phyloP scores from a whole-genome alignment of 169 alveolate species.

The Eimeria maxima region DNA sequence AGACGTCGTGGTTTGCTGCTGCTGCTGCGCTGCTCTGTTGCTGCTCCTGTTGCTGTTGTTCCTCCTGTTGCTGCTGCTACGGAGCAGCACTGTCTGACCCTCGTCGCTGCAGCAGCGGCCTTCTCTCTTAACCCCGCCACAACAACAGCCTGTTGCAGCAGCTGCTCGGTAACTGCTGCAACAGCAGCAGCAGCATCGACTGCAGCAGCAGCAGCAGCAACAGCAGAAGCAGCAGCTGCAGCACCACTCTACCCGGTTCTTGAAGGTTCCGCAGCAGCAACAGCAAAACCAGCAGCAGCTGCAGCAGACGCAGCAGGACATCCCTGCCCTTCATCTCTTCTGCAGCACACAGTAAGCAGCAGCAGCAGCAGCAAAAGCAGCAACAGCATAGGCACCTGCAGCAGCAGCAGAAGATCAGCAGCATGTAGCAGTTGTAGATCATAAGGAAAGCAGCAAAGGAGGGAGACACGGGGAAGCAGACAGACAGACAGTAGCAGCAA shows the following conservation, averaged over 20 bases:
- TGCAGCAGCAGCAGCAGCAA: slow-evolving; percentile 9
- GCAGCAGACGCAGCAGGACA: neutral
- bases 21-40: neutral
- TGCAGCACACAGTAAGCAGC: neutral
- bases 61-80: neutral
- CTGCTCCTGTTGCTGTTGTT: neutral
- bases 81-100: too few species aligned
- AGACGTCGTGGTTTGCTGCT: neutral
- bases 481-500: neutral
- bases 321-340: too few species aligned
- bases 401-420: slow-evolving; percentile 6
- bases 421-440: neutral
- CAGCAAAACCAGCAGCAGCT: neutral
- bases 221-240: neutral
- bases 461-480: neutral
- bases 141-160: too few species aligned
- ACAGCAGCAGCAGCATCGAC: neutral
- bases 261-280: neutral
- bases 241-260: neutral
- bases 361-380: slow-evolving; percentile 10
- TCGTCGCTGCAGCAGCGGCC: too few species aligned
- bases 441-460: neutral
- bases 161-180: neutral
- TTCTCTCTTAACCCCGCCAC: too few species aligned
- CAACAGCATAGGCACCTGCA: slow-evolving; percentile 15